Conservation (phyloP, 2,329 filamentous ascomycete species). For the Sporothrix inflata region DNA sequence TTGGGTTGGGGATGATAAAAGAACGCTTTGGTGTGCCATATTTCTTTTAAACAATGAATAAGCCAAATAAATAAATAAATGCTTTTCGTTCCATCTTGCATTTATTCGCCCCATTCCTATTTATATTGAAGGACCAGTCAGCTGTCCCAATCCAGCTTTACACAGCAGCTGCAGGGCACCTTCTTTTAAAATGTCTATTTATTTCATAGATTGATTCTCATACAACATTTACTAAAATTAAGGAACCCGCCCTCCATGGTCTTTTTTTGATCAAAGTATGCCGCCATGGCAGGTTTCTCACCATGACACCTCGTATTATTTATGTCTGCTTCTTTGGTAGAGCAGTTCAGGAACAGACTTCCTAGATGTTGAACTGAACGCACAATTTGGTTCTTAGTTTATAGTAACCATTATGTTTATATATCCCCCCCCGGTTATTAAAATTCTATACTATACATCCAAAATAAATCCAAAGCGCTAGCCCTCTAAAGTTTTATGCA, state of each 20-base stretch:
- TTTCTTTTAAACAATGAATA: background rate
- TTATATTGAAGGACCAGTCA: conserved; percentile 17
- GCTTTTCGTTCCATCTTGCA: background rate
- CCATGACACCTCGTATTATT: conserved; percentile 6
- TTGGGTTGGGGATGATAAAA: background rate
- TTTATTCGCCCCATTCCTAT: background rate
- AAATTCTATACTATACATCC: background rate
- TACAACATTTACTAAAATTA: background rate
- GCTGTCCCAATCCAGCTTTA: conserved; percentile 9
- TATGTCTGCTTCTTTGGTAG: background rate
- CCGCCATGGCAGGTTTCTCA: background rate
- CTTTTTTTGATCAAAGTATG: background rate
- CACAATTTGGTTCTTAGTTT: conserved; percentile 1
- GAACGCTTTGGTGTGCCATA: background rate
- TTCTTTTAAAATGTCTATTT: conserved; percentile 7
- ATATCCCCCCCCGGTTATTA: background rate
- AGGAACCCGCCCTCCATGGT: background rate
- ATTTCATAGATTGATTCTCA: background rate
- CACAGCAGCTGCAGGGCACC: conserved; percentile 27
- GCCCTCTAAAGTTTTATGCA: conserved; percentile 7
- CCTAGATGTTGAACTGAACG: no score
- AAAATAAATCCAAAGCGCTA: background rate
- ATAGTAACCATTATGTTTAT: conserved; percentile 1
- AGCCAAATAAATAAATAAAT: background rate
- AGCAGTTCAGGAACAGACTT: background rate